phyloP scores from a whole-genome alignment of 2,329 filamentous ascomycete genomes.

The Cercospora sp. region DNA sequence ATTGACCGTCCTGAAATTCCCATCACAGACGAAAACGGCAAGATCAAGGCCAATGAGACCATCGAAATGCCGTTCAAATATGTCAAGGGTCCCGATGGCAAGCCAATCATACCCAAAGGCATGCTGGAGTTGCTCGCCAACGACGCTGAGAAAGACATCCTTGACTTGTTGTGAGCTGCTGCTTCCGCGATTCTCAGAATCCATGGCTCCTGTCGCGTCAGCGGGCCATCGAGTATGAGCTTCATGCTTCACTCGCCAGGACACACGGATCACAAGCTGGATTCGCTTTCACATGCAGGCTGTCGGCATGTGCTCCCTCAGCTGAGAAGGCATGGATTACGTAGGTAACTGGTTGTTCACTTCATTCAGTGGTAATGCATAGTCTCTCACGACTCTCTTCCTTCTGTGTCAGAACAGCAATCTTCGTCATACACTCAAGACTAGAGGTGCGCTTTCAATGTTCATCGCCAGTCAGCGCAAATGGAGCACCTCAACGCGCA shows the following conservation, averaged over 20 bases:
- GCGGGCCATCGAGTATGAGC: neutral
- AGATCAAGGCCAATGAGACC: conserved; percentile 66
- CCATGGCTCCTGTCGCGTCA: neutral
- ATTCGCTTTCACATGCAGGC: neutral
- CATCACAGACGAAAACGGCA: conserved; percentile 62
- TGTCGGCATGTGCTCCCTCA: neutral
- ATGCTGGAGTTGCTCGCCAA: conserved; percentile 93
- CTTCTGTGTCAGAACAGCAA: neutral
- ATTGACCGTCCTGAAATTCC: conserved; percentile 86
- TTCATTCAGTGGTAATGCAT: neutral
- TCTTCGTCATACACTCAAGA: neutral
- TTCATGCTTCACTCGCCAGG: neutral
- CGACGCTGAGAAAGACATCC: conserved; percentile 88
- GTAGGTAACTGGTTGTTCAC: neutral
- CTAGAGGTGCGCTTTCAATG: neutral
- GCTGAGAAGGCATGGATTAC: neutral
- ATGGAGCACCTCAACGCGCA: neutral
- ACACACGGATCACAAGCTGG: neutral
- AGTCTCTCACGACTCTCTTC: neutral
- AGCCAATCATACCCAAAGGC: conserved; percentile 91
- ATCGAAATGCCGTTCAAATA: conserved; percentile 99
- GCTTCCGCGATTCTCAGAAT: neutral
- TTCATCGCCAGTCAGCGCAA: neutral
- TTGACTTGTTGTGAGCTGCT: conserved; percentile 69
- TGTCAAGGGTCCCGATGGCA: conserved; percentile 67